A percentile compares a stretch with the other conserved stretches of the same genome.
These are phyloP conservation scores for Saccharomycopsis sp. DNA, from an alignment of 805 yeast species.

Conservation along the genomic window DNA sequence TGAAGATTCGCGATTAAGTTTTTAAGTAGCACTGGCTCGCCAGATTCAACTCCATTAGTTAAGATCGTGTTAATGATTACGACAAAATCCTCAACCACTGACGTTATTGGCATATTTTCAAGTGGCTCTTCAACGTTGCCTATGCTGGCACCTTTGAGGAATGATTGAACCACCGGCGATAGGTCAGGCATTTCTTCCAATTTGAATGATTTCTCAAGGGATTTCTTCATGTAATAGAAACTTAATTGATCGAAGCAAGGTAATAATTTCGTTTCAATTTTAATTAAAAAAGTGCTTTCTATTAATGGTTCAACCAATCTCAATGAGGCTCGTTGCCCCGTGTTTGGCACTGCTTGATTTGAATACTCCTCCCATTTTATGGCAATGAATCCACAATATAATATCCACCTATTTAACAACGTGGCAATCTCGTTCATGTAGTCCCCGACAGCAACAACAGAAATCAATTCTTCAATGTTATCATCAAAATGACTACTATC, in stretches of 20 bases:
- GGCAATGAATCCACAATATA: constrained; percentile 67
- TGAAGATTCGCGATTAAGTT: constrained; percentile 48
- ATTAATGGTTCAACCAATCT: constrained; percentile 46
- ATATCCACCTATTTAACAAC: constrained; percentile 79
- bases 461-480: constrained; percentile 29
- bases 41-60: constrained; percentile 62
- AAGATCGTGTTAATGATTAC: constrained; percentile 64
- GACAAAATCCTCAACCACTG: constrained; percentile 80
- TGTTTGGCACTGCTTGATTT: constrained; percentile 5
- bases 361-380: constrained; percentile 53
- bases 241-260: constrained; percentile 61
- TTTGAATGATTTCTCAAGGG: constrained; percentile 73
- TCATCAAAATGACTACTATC: constrained; percentile 25
- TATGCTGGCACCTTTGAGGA: constrained; percentile 5
- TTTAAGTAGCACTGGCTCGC: constrained; percentile 50
- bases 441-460: constrained; percentile 62
- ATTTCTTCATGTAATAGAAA: constrained; percentile 62
- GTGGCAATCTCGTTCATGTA: constrained; percentile 63
- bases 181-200: constrained; percentile 72
- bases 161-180: constrained; percentile 28
- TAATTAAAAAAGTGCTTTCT: constrained; percentile 48
- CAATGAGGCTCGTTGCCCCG: constrained; percentile 19
- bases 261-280: constrained; percentile 44
- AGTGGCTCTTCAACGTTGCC: constrained; percentile 29
- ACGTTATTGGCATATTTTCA: constrained; percentile 63